Evolutionary conservation across 1,284 basidiomycete genomes (phyloP), one percentile per base, ranked within the genome.

Genomic region (Pholiota adiposa): DNA sequence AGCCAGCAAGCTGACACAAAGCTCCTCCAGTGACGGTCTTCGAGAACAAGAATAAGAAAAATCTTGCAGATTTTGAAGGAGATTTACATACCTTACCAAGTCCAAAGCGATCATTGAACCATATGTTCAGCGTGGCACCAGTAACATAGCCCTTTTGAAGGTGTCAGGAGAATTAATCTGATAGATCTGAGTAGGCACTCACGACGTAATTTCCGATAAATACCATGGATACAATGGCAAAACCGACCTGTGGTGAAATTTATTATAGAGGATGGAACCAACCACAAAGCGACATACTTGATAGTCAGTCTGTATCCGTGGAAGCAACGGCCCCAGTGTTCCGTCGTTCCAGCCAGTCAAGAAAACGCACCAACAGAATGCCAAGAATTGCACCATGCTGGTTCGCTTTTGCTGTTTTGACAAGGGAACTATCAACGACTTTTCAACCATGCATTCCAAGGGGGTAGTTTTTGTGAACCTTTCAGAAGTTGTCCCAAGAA

Each of bases 321-420:
- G 85, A 1, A 88, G 72, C 43, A 87, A 71, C n/a, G 85, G 84
- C 2, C 86, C 84, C 9, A 77, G 77, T 2, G 81, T 76, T 19
- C 81, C 84, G 67, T 86, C 84, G 61, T 85, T 86, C 84, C 84
- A 86, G 16, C 85, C 84, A 29, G 77, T 76, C 3, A 83, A 66
- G 65, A 81, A 82, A 23, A 77, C 50, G 50, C 61, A 67, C 60
- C 68, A 74, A 54, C 74, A 78, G 12, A 76, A 60, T 3, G 77
- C 64, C 18, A 67, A 23, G 52, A 78, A 73, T 33, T 79, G 75
- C 16, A 75, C 65, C 65, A 40, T 64, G 58, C 65, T 61, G 14
- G 48, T 29, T 21, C 48, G 62, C 25, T 61, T 63, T 46, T 66
- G 65, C n/a, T 53, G 54, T 29, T 61, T 50, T 1, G 62, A 48